Evolutionary conservation across 305 asterid species (phyloP).

Genomic region (Fraxinus velutina): DNA sequence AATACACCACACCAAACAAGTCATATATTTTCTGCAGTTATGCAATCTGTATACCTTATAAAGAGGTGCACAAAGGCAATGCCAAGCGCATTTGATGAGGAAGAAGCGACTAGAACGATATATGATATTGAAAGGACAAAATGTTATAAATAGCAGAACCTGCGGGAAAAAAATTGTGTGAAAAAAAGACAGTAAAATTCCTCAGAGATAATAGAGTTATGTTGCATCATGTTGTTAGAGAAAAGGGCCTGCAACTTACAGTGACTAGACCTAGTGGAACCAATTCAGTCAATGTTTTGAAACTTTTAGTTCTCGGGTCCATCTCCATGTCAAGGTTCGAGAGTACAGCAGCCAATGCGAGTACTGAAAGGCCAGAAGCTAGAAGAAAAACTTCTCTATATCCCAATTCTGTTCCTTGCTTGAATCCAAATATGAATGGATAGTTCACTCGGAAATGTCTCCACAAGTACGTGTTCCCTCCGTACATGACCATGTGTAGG

Average conservation of each 20-base stretch:
- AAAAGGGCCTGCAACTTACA: slow-evolving; percentile 39
- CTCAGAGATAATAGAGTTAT: neutral
- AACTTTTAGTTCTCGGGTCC: slow-evolving; percentile 46
- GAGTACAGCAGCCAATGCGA: slow-evolving; percentile 57
- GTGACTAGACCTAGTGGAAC: slow-evolving; percentile 58
- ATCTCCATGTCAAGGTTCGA: slow-evolving; percentile 78
- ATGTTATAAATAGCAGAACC: slow-evolving; percentile 46
- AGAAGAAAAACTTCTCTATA: slow-evolving; percentile 68
- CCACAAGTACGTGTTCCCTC: slow-evolving; percentile 62
- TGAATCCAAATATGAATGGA: slow-evolving; percentile 67
- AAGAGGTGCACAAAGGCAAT: slow-evolving; percentile 72
- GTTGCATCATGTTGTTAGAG: neutral
- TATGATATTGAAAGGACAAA: slow-evolving; percentile 71
- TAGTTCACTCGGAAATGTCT: slow-evolving; percentile 70
- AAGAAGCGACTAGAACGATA: slow-evolving; percentile 76
- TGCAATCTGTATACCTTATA: slow-evolving; percentile 53
- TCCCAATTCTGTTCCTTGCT: slow-evolving; percentile 68
- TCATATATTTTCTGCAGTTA: neutral
- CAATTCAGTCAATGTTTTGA: slow-evolving; percentile 47
- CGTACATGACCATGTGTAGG: slow-evolving; percentile 76
- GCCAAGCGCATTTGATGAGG: slow-evolving; percentile 59
- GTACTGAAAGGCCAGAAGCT: slow-evolving; percentile 68
- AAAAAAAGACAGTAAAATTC: neutral
- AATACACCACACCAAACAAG: neutral
- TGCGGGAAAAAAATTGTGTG: slow-evolving; percentile 20